Evolutionary conservation across 257 asterid genomes (phyloP), one percentile per base, ranked within the genome.

Genomic region (Thymus quinquecostatus): DNA sequence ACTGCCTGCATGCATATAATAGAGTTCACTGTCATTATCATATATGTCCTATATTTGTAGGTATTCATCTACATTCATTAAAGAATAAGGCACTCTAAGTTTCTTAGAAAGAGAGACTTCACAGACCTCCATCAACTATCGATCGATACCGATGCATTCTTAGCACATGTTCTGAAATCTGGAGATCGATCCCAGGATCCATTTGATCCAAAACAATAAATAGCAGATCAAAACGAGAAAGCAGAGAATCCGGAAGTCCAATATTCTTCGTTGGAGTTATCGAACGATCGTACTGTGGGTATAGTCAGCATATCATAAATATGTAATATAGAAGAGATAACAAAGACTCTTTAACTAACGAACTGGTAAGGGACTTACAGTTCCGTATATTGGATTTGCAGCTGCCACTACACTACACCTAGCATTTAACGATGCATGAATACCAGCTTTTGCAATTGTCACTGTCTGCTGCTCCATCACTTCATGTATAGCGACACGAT

Each of bases 381-480:
- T 91, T 85, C 97, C 99, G 75, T 94, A 94, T 56, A 94, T 94
- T 68, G 99, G 99, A 81, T 94, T 94, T 76, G 99, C 99, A 81
- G 99, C 97, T 50, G 99, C 99, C 60, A 91, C 97, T 1, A 94
- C 99, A 68, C 99, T 94, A 88, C 99, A 94, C 47, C 97, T 87
- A 66, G 99, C 99, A 85, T 94, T 94, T 86, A 94, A 80, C 21
- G 99, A 91, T 62, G 97, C 97, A 75, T 91, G 97, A 76, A 91
- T 94, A 77, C 99, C 99, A 75, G 99, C 99, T 85, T 94, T 94
- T 29, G 99, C 99, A 75, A 94, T 94, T 66, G 99, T 91, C 58
- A 94, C 99, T 36, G 98, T 89, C 92, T 94, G 97, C 86, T 91
- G 99, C 76, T 94, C 99, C 99, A 94, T 94, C 78, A 94, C 98